Evolutionary conservation across 2,329 filamentous ascomycete species (phyloP).

Genomic region (Aureobasidium vineae): DNA sequence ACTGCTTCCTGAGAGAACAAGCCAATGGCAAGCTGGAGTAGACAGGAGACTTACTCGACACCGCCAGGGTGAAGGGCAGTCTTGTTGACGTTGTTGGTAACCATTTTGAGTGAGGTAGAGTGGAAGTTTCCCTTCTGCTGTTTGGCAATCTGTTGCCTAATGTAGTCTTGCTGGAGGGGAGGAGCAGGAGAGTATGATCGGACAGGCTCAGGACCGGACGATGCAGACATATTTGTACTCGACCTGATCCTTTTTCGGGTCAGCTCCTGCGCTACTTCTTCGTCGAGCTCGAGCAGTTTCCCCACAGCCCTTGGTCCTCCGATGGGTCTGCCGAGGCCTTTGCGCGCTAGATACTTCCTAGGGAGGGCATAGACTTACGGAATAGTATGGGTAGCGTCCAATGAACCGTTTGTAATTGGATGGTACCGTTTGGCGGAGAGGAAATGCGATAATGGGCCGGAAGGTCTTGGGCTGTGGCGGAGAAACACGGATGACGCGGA

Average conservation of each 20-base stretch:
- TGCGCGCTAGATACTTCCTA: conserved; percentile 9
- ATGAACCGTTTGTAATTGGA: conserved; percentile 25
- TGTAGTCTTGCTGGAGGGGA: conserved; percentile 54
- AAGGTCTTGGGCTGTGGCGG: neutral
- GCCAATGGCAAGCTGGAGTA: conserved; percentile 12
- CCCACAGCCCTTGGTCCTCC: conserved; percentile 22
- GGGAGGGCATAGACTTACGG: conserved; percentile 11
- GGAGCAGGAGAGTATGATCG: conserved; percentile 32
- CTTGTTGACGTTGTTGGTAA: conserved; percentile 71
- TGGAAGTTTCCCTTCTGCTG: conserved; percentile 60
- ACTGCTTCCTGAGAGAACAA: conserved; percentile 27
- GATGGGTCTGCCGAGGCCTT: conserved; percentile 23
- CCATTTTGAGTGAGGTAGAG: conserved; percentile 55
- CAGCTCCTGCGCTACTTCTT: conserved; percentile 16
- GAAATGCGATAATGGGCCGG: conserved; percentile 16
- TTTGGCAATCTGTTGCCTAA: conserved; percentile 57
- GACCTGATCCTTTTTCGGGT: conserved; percentile 17
- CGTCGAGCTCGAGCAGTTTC: conserved; percentile 16
- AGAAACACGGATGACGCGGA: conserved; percentile 1
- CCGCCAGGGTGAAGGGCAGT: conserved; percentile 86
- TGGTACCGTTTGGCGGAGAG: conserved; percentile 21
- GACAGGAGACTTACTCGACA: conserved; percentile 69
- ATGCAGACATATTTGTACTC: conserved; percentile 24
- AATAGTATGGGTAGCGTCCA: conserved; percentile 14
- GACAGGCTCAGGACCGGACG: conserved; percentile 16